Conservation (phyloP, 2,329 filamentous ascomycete species). For the Aspergillus alliaceus region DNA sequence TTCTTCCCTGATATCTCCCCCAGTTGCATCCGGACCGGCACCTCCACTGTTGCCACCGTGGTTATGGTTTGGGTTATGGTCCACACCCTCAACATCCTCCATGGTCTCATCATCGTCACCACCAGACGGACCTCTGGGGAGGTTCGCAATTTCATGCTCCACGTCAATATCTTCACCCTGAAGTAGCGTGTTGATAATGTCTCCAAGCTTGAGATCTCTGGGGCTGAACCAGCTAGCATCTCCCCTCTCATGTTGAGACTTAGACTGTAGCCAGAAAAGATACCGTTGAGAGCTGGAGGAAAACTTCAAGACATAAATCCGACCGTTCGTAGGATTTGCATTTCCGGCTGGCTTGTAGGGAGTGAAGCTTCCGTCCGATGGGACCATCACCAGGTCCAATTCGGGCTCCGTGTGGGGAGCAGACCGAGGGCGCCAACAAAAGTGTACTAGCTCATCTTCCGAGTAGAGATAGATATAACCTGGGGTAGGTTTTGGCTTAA, state of each 20-base stretch:
- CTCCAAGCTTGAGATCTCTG: conserved; percentile 81
- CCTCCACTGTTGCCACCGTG: conserved; percentile 69
- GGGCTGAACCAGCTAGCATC: conserved; percentile 79
- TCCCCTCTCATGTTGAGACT: conserved; percentile 70
- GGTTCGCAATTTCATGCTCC: conserved; percentile 66
- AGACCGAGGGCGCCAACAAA: conserved; percentile 89
- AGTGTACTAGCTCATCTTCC: conserved; percentile 93
- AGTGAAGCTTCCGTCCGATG: conserved; percentile 80
- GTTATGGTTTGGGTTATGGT: conserved; percentile 59
- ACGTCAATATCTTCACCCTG: conserved; percentile 89
- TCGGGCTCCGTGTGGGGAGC: conserved; percentile 71
- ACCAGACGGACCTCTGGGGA: conserved; percentile 51
- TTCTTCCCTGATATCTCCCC: conserved; percentile 87
- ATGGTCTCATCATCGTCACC: conserved; percentile 73
- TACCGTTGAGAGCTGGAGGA: conserved; percentile 85
- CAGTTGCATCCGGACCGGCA: conserved; percentile 81
- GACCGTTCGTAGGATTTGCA: conserved; percentile 71
- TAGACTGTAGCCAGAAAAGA: conserved; percentile 95
- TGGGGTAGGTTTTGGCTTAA: conserved; percentile 69
- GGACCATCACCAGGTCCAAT: conserved; percentile 91
- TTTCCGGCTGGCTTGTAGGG: conserved; percentile 71
- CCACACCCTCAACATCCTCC: conserved; percentile 69
- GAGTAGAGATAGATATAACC: conserved; percentile 92
- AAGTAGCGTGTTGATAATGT: conserved; percentile 79
- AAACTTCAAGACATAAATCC: conserved; percentile 93